phyloP scores from a whole-genome alignment of 768 basidiomycete species.

The Leccinum boreale region DNA sequence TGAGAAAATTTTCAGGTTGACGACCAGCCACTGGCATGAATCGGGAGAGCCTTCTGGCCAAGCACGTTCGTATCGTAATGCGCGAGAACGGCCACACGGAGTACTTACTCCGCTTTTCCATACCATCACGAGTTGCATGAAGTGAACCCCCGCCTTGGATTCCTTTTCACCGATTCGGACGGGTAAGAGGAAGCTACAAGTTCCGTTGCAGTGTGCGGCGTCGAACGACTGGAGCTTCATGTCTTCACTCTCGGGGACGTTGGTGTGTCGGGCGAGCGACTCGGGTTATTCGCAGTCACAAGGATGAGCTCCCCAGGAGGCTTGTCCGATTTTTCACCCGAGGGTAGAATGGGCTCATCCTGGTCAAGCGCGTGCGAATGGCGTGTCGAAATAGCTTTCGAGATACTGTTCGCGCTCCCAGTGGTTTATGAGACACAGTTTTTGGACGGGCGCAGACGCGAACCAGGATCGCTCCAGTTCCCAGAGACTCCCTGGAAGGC shows the following conservation, averaged over 20 bases:
- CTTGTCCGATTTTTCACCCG: not conserved
- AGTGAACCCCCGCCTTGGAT: conserved; percentile 53
- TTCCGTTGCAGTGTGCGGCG: conserved; percentile 17
- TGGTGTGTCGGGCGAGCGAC: not conserved
- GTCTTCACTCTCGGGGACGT: not conserved
- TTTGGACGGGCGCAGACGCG: not conserved
- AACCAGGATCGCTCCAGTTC: conserved; percentile 16
- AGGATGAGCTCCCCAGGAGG: not conserved
- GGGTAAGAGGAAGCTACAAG: conserved; percentile 49
- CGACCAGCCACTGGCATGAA: conserved; percentile 15
- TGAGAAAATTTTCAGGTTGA: conserved; percentile 38
- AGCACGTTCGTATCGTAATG: conserved; percentile 44
- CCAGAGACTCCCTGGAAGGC: not conserved
- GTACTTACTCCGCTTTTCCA: conserved; percentile 48
- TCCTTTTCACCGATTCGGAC: conserved; percentile 54
- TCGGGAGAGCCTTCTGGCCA: not conserved
- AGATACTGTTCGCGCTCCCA: not conserved
- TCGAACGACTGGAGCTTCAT: conserved; percentile 12
- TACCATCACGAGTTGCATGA: conserved; percentile 38
- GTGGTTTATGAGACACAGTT: not conserved
- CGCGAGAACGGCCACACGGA: conserved; percentile 43
- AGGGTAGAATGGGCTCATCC: not conserved
- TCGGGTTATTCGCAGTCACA: conserved; percentile 13
- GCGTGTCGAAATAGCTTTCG: not conserved
- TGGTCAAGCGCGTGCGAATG: not conserved